These are phyloP conservation scores for Ceratocystis eucalypticola DNA, from an alignment of 2,329 filamentous ascomycete species.

Conservation along the genomic window DNA sequence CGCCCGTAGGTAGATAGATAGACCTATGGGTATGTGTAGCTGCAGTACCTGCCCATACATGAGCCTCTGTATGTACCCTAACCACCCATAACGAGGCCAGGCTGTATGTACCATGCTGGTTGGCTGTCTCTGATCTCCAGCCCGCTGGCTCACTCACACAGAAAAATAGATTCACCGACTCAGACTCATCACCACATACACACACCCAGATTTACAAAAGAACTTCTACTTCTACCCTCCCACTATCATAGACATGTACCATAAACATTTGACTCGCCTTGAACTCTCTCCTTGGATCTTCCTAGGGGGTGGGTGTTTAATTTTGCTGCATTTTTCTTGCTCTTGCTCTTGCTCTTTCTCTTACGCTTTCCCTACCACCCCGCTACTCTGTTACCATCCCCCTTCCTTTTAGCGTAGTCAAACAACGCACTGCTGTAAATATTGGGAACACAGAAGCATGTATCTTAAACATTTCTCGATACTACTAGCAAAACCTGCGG, in stretches of 20 bases:
- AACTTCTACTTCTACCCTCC: neutral
- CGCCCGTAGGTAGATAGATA: too few species aligned
- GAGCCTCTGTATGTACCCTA: neutral
- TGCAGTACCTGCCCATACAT: neutral
- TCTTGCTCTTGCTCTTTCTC: too few species aligned
- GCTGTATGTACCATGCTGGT: neutral
- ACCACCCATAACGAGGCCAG: neutral
- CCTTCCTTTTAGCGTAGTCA: neutral
- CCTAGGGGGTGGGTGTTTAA: neutral
- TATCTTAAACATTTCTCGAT: constrained; percentile 16
- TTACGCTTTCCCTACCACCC: neutral
- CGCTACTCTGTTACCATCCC: neutral
- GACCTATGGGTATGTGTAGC: neutral
- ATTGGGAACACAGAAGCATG: constrained; percentile 18
- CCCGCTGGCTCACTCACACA: neutral
- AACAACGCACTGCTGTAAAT: constrained; percentile 15
- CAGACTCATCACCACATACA: too few species aligned
- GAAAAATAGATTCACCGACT: neutral
- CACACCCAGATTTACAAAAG: neutral
- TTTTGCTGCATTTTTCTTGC: neutral
- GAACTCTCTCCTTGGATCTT: neutral
- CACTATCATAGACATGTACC: neutral
- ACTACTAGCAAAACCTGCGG: neutral
- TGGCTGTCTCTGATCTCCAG: neutral
- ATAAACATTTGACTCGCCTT: constrained; percentile 5